Evolutionary conservation across 306 rosid species (phyloP).

Genomic region (Trifolium dubium): DNA sequence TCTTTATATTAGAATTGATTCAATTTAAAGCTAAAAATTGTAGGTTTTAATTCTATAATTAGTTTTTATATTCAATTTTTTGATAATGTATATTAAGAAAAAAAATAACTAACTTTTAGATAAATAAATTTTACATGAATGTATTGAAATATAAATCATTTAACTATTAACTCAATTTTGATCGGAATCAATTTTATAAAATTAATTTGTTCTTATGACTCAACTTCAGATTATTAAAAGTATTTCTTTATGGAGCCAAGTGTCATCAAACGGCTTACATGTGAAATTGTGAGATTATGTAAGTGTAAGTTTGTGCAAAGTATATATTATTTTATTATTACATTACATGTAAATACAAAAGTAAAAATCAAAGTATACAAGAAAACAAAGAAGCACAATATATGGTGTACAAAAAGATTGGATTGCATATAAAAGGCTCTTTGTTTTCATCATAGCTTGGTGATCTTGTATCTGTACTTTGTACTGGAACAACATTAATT

Average conservation of each 20-base stretch:
- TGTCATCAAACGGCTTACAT: slow-evolving; percentile 28
- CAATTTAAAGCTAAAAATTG: too few species aligned
- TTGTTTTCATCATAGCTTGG: slow-evolving; percentile 43
- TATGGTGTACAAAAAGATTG: slow-evolving; percentile 37
- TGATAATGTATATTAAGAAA: too few species aligned
- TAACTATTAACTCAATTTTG: too few species aligned
- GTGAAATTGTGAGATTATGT: background rate
- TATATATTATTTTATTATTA: background rate
- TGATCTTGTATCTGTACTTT: slow-evolving; percentile 51
- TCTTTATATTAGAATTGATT: too few species aligned
- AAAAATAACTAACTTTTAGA: too few species aligned
- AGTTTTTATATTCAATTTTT: too few species aligned
- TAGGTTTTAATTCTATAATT: too few species aligned
- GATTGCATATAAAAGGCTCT: slow-evolving; percentile 38
- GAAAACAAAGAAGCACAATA: slow-evolving; percentile 39
- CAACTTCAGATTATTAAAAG: too few species aligned
- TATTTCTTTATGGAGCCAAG: slow-evolving; percentile 22
- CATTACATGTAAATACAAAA: slow-evolving; percentile 9
- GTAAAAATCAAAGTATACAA: slow-evolving; percentile 52
- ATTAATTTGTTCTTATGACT: too few species aligned
- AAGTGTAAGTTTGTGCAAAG: slow-evolving; percentile 17
- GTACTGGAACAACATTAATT: slow-evolving; percentile 62
- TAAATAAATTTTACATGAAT: too few species aligned
- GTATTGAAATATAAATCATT: too few species aligned
- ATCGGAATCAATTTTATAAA: too few species aligned